Evolutionary conservation across 176 grass and related monocot species (phyloP).

Genomic region (Eragrostis nindensis): DNA sequence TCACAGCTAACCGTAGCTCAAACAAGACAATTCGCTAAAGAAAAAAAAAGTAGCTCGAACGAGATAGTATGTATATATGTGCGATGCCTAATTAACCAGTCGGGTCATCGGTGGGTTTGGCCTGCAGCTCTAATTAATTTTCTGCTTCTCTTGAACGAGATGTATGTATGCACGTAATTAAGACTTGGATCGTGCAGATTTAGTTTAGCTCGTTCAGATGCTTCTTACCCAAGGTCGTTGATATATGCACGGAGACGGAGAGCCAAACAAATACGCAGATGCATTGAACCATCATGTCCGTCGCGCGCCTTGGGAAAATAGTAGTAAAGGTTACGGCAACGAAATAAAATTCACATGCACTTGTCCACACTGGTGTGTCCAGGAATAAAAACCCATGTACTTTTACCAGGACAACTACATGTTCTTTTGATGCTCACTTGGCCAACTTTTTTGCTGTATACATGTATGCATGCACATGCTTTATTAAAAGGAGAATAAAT

Average conservation of each 20-base stretch:
- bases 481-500: not conserved
- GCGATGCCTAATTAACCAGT: not conserved
- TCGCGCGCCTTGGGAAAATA: constrained; percentile 37
- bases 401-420: constrained; percentile 43
- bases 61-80: not conserved
- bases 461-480: constrained; percentile 10
- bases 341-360: constrained; percentile 57
- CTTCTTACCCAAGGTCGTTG: not conserved
- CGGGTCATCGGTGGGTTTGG: not conserved
- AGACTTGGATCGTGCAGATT: not conserved
- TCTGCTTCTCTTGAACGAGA: not conserved
- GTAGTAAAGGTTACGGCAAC: constrained; percentile 54
- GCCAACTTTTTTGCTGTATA: constrained; percentile 12
- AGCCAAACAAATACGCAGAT: not conserved
- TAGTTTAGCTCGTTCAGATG: not conserved
- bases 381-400: constrained; percentile 24
- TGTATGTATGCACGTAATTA: not conserved
- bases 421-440: constrained; percentile 17
- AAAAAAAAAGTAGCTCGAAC: not conserved
- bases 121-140: not conserved
- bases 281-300: constrained; percentile 14
- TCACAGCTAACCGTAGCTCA: not conserved
- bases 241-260: too few species aligned
- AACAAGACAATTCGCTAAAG: too few species aligned
- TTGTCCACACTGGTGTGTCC: constrained; percentile 39